Conservation (phyloP, 768 basidiomycete genomes). For the Nidularia pulvinata region DNA sequence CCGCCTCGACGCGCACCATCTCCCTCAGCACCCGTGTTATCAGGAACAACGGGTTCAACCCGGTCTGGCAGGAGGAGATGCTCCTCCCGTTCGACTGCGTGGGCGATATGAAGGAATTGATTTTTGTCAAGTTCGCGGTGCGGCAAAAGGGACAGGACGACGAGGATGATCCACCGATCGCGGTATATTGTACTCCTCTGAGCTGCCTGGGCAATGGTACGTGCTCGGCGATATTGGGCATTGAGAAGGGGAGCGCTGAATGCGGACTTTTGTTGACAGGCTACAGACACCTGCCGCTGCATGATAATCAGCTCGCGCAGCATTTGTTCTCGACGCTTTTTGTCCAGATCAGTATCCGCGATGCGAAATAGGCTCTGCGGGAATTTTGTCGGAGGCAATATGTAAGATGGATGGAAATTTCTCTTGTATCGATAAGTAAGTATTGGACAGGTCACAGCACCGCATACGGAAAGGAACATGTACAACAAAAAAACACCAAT, state of each 20-base stretch:
- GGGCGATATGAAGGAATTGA: conserved; percentile 72
- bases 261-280: conserved; percentile 42
- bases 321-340: conserved; percentile 95
- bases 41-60: conserved; percentile 93
- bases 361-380: conserved; percentile 8
- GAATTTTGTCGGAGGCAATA: neutral
- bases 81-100: conserved; percentile 74
- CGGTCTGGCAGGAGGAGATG: conserved; percentile 77
- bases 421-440: neutral
- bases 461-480: neutral
- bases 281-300: conserved; percentile 87
- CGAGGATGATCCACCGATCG: conserved; percentile 66
- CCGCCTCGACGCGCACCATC: conserved; percentile 41
- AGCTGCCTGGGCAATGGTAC: conserved; percentile 73
- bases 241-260: neutral
- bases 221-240: conserved; percentile 3
- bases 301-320: conserved; percentile 85
- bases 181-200: conserved; percentile 71
- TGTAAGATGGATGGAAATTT: neutral
- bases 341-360: conserved; percentile 56
- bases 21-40: conserved; percentile 60
- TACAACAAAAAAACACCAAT: neutral
- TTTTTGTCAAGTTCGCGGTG: conserved; percentile 83
- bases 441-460: too few relatives aligned
- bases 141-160: conserved; percentile 56